These are phyloP conservation scores for Cryptomeria japonica DNA, from an alignment of 75 land plant species.

Conservation along the genomic window DNA sequence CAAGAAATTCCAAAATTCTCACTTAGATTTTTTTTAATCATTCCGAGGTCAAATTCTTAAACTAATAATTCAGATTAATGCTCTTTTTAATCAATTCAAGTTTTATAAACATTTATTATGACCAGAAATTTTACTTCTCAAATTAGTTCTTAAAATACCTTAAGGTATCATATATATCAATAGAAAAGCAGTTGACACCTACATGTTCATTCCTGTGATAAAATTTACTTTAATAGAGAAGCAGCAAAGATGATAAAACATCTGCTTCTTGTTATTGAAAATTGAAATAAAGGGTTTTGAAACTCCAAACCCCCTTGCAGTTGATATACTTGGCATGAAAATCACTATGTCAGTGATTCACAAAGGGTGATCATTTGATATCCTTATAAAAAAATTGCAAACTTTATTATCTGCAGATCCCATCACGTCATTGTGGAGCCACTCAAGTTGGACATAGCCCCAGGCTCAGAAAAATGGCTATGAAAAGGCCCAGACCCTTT, in stretches of 20 bases:
- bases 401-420: not conserved
- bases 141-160: not conserved
- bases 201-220: not conserved
- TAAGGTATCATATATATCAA: not conserved
- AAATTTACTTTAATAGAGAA: not conserved
- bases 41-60: not conserved
- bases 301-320: not conserved
- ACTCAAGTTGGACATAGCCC: not conserved
- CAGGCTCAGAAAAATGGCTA: not conserved
- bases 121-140: not conserved
- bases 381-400: not conserved
- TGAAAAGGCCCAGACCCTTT: not conserved
- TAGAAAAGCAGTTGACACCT: not conserved
- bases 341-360: not conserved
- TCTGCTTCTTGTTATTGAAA: not conserved
- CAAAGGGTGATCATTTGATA: not conserved
- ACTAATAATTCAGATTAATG: not conserved
- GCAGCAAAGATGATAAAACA: not conserved
- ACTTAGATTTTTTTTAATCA: too few species aligned
- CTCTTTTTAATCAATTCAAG: not conserved
- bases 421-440: not conserved
- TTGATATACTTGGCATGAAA: not conserved
- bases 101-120: not conserved
- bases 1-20: not conserved
- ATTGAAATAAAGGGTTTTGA: not conserved